Evolutionary conservation across 257 asterid genomes (phyloP).

Genomic region (Paulownia fortunei): DNA sequence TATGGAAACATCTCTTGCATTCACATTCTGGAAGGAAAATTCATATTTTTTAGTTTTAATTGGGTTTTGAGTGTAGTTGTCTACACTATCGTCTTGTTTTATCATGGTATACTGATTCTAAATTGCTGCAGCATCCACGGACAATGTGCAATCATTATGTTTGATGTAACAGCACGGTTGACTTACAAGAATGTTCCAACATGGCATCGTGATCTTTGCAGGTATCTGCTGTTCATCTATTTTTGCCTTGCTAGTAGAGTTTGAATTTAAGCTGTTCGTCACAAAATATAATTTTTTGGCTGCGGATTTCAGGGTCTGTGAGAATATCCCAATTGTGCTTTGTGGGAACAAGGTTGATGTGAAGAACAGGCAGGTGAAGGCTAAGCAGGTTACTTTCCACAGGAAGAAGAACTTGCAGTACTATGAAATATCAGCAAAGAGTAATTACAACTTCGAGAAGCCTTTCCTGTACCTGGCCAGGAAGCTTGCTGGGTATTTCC

Average conservation of each 20-base stretch:
- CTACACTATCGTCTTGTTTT: neutral
- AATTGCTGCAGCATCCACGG: slow-evolving; percentile 78
- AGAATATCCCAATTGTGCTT: slow-evolving; percentile 84
- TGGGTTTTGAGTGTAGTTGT: neutral
- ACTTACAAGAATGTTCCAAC: slow-evolving; percentile 93
- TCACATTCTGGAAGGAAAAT: neutral
- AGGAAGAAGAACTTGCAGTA: slow-evolving; percentile 90
- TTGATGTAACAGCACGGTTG: slow-evolving; percentile 90
- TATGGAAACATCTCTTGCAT: neutral
- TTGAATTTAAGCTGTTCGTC: neutral
- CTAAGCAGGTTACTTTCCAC: slow-evolving; percentile 91
- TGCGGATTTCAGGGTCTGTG: slow-evolving; percentile 66
- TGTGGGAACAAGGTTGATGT: slow-evolving; percentile 96
- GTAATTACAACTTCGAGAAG: slow-evolving; percentile 89
- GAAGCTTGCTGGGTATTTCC: slow-evolving; percentile 83
- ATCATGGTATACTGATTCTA: neutral
- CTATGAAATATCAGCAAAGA: slow-evolving; percentile 87
- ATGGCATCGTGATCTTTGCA: slow-evolving; percentile 97
- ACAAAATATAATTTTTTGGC: neutral
- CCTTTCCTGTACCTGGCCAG: slow-evolving; percentile 87
- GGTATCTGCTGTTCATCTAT: slow-evolving; percentile 42
- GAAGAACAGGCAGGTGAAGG: slow-evolving; percentile 91
- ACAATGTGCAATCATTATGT: slow-evolving; percentile 92
- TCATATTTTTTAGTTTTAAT: neutral
- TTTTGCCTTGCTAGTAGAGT: neutral